Percentiles rank a stretch among this genome's conserved stretches.
Evolutionary conservation across 805 yeast genomes (phyloP).

Genomic region (Saccharomycopsis capsularis): DNA sequence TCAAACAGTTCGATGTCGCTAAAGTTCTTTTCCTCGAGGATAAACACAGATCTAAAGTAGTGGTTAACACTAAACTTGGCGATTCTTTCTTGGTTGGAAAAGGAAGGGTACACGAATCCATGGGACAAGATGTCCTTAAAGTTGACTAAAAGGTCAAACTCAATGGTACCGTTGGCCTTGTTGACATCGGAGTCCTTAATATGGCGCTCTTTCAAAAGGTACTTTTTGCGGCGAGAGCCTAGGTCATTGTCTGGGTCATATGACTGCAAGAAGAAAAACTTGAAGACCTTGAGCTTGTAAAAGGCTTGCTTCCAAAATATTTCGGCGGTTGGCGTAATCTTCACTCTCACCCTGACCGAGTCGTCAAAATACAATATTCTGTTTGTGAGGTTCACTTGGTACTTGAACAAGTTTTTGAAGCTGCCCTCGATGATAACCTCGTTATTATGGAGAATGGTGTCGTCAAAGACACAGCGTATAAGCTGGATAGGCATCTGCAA

Average conservation of each 20-base stretch:
- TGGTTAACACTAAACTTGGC: conserved; percentile 10
- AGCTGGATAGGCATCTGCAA: conserved; percentile 1
- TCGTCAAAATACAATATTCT: conserved; percentile 10
- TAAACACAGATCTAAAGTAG: conserved; percentile 3
- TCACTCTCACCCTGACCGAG: not conserved
- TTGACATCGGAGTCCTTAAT: not conserved
- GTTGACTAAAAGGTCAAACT: not conserved
- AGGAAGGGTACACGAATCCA: conserved; percentile 1
- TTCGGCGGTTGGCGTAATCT: not conserved
- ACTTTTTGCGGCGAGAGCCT: not conserved
- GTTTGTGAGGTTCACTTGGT: conserved; percentile 1
- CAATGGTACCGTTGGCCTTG: not conserved
- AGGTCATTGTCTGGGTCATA: not conserved
- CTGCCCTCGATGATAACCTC: conserved; percentile 4
- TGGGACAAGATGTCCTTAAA: not conserved
- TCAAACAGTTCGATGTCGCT: not conserved
- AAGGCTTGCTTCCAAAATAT: not conserved
- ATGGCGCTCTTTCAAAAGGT: not conserved
- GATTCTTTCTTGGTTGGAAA: conserved; percentile 2
- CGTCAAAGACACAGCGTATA: conserved; percentile 1
- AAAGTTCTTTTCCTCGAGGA: conserved; percentile 7
- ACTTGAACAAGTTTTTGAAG: conserved; percentile 6
- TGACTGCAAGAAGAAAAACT: conserved; percentile 2
- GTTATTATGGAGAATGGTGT: not conserved
- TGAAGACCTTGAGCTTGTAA: not conserved